Evolutionary conservation across 2,329 filamentous ascomycete species (phyloP), one percentile per base, ranked within the genome.

Genomic region (Ophiocordyceps unilateralis): DNA sequence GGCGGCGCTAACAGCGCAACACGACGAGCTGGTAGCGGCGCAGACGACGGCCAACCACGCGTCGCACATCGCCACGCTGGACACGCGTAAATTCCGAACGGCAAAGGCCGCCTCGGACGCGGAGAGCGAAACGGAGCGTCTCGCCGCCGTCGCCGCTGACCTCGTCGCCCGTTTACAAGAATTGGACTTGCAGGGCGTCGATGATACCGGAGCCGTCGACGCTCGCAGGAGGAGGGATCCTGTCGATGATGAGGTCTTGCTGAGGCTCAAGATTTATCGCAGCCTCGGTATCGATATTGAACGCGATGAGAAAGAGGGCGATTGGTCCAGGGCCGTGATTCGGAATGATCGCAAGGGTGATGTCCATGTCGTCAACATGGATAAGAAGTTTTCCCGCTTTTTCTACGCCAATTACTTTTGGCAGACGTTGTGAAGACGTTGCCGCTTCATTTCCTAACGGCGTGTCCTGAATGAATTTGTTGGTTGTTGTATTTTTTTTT

Each of bases 361-460:
- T 58, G 86, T 96, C 42, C 85, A 94, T 58, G 84, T 96, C 41
- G 81, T 98, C 47, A 93, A 93, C 55, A 79, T 98, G 59, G 88
- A 96, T 54, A 79, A 83, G 53, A 93, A 91, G 65, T 88, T 94
- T 59, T 89, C 84, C 45, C 74, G 80, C 48, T 89, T 83, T 59
- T 95, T 93, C 57, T 94, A 95, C 55, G 85, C 88, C 20, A 93
- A 94, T 54, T 93, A 93, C 59, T 93, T 96, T 57, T 98, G 91
- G 91, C 74, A 86, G 54, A 89, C 79, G 24, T 69, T 95, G 59
- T 93, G 46, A 52, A 1, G 5, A 3, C 19, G 9, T 9, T 2
- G 9, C 10, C 19, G n/a, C n/a, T n/a, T n/a, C n/a, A n/a, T n/a
- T n/a, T n/a, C n/a, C n/a, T n/a, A n/a, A n/a, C n/a, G n/a, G n/a